Evolutionary conservation across 345 rosid species (phyloP).

Genomic region (Eucalyptus albens): DNA sequence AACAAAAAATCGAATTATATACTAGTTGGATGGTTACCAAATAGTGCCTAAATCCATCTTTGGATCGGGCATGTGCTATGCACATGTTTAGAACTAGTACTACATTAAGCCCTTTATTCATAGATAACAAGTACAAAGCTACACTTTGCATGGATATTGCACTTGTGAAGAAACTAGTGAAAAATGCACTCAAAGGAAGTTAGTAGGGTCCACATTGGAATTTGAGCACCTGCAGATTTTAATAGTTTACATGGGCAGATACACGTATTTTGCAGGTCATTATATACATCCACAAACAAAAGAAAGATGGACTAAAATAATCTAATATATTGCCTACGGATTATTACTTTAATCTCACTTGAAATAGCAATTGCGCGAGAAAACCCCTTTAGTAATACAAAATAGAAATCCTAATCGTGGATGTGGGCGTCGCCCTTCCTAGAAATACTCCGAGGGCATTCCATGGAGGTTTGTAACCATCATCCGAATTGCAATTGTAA

Average conservation of each 20-base stretch:
- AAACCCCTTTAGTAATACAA: not conserved
- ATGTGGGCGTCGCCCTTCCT: not conserved
- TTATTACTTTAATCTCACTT: not conserved
- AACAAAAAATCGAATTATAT: rapidly evolving
- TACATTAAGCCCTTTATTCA: not conserved
- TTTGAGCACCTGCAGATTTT: not conserved
- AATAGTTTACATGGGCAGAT: not conserved
- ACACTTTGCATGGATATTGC: not conserved
- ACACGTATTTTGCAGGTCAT: not conserved
- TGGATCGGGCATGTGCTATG: not conserved
- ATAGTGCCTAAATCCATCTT: not conserved
- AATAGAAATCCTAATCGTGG: not conserved
- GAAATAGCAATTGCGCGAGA: not conserved
- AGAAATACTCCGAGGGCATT: not conserved
- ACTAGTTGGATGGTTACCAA: too few relatives aligned
- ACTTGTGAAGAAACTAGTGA: not conserved
- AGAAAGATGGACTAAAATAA: not conserved
- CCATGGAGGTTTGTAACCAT: too few relatives aligned
- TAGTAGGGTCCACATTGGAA: not conserved
- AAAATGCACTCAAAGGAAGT: not conserved
- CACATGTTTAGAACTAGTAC: not conserved
- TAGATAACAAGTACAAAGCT: not conserved
- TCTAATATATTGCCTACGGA: not conserved
- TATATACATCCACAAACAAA: not conserved
- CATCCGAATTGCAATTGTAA: too few relatives aligned